These are phyloP conservation scores for Arthrocladium fulminans DNA, from an alignment of 2,329 filamentous ascomycete species.

Conservation along the genomic window DNA sequence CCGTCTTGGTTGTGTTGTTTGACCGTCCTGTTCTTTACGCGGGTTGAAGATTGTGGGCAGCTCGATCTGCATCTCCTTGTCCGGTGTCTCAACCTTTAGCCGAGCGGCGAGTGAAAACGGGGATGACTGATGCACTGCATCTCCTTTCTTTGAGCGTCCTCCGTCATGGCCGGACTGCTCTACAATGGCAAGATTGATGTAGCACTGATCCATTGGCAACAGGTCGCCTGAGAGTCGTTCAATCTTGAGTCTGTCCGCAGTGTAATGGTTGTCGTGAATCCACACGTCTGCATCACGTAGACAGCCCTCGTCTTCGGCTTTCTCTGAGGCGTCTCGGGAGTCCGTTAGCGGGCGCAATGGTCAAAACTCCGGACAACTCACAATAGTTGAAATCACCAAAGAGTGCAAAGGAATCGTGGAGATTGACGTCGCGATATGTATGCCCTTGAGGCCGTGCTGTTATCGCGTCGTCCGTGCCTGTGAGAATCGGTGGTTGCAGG, in stretches of 20 bases:
- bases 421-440: too few relatives aligned
- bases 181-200: constrained; percentile 35
- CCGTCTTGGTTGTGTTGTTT: constrained; percentile 13
- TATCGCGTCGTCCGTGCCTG: too few relatives aligned
- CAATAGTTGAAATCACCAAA: too few relatives aligned
- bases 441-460: too few relatives aligned
- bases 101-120: constrained; percentile 25
- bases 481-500: not conserved
- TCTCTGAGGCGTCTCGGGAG: too few relatives aligned
- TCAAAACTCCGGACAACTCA: too few relatives aligned
- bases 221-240: constrained; percentile 29
- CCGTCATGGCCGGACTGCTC: constrained; percentile 17
- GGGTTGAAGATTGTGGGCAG: constrained; percentile 24
- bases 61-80: constrained; percentile 19
- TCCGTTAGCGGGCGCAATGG: too few relatives aligned
- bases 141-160: constrained; percentile 1
- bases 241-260: constrained; percentile 24
- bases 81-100: constrained; percentile 24
- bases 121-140: constrained; percentile 13
- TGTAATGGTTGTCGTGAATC: constrained; percentile 3
- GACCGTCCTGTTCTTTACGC: constrained; percentile 25
- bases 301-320: too few relatives aligned
- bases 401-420: too few relatives aligned
- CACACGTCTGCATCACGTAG: not conserved
- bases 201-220: constrained; percentile 31